Evolutionary conservation across 1,284 basidiomycete genomes (phyloP).

Genomic region (Pseudozyma sp.): DNA sequence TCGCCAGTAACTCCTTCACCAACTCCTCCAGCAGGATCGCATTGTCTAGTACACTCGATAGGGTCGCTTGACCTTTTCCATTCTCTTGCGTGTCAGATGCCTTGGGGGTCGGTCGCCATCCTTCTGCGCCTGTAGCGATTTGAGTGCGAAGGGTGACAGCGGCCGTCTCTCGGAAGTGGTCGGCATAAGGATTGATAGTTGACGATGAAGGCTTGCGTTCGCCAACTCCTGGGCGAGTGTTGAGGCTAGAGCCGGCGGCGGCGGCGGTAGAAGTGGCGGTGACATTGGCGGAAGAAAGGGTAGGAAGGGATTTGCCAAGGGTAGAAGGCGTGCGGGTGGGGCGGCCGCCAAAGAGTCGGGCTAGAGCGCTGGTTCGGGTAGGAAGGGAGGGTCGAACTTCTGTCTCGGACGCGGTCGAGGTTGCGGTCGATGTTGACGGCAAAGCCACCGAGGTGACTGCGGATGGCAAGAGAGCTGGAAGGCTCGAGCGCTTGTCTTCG

Average conservation of each 20-base stretch:
- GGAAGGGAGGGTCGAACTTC: slow-evolving; percentile 25
- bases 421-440: slow-evolving; percentile 1
- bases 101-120: slow-evolving; percentile 23
- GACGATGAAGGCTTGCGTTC: slow-evolving; percentile 34
- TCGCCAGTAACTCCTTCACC: slow-evolving; percentile 90
- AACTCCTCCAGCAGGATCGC: slow-evolving; percentile 94
- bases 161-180: slow-evolving; percentile 84
- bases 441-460: background rate
- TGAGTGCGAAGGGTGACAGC: slow-evolving; percentile 80
- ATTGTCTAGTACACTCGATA: slow-evolving; percentile 90
- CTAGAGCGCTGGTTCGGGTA: slow-evolving; percentile 27
- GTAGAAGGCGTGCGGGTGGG: slow-evolving; percentile 19
- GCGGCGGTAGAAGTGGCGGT: background rate
- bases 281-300: background rate
- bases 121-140: slow-evolving; percentile 70
- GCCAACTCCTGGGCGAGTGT: slow-evolving; percentile 10
- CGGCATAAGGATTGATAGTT: slow-evolving; percentile 69
- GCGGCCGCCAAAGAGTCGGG: slow-evolving; percentile 42
- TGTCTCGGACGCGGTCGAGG: slow-evolving; percentile 16
- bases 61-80: slow-evolving; percentile 72
- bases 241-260: background rate
- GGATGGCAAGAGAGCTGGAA: slow-evolving; percentile 9
- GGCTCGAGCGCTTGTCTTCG: slow-evolving; percentile 25
- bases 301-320: slow-evolving; percentile 8
- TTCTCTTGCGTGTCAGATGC: background rate